These are phyloP conservation scores for Stephania yunnanensis DNA, from an alignment of 164 flowering plant genomes.

Conservation along the genomic window DNA sequence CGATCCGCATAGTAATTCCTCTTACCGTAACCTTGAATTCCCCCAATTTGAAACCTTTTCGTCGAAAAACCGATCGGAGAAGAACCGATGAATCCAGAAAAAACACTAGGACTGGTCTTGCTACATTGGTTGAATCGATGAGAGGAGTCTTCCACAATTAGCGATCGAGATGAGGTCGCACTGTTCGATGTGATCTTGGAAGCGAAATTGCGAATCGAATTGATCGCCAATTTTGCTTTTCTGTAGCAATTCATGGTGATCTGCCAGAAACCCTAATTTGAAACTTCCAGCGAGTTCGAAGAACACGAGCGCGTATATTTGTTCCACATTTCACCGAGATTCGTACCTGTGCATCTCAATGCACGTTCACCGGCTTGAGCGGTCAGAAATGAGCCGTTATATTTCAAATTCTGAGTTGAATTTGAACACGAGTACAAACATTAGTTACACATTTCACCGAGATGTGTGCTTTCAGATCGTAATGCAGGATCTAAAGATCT, in stretches of 20 bases:
- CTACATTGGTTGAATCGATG: conserved; percentile 4
- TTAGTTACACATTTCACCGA: not conserved
- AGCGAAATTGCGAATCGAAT: conserved; percentile 12
- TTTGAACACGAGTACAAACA: not conserved
- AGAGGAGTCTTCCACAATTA: conserved; percentile 13
- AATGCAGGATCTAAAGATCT: too few species aligned
- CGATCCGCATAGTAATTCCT: conserved; percentile 68
- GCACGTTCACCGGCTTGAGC: not conserved
- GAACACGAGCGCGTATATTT: too few species aligned
- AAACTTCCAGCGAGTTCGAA: not conserved
- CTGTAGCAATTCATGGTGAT: conserved; percentile 19
- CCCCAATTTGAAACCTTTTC: conserved; percentile 6
- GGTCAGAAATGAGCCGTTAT: not conserved
- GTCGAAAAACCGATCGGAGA: conserved; percentile 21
- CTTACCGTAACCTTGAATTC: conserved; percentile 13
- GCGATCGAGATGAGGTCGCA: conserved; percentile 1
- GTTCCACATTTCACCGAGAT: too few species aligned
- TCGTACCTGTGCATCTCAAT: too few species aligned
- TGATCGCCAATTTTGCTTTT: conserved; percentile 17
- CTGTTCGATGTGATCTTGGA: conserved; percentile 11
- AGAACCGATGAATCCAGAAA: conserved; percentile 24
- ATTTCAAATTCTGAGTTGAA: not conserved
- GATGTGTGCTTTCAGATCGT: too few species aligned
- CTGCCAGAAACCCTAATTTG: not conserved
- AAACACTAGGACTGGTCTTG: conserved; percentile 13